Conservation (phyloP, 2,329 filamentous ascomycete genomes). For the Alternaria brassicae region DNA sequence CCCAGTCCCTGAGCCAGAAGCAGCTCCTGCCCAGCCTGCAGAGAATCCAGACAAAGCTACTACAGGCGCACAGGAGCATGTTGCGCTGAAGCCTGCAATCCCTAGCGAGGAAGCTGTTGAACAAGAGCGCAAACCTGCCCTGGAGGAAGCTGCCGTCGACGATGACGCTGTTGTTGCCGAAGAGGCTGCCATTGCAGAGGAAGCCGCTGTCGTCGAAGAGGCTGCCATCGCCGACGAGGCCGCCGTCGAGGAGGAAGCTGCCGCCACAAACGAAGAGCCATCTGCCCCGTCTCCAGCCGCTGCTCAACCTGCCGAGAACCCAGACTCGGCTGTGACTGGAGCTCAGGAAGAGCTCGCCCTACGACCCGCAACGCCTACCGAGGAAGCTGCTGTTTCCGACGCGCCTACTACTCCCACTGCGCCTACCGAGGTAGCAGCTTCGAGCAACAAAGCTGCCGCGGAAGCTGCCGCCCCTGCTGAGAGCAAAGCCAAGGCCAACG, state of each 20-base stretch:
- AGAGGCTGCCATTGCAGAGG: slow-evolving; percentile 29
- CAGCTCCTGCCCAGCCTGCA: slow-evolving; percentile 7
- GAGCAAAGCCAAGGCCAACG: slow-evolving; percentile 28
- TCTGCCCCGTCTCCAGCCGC: not conserved
- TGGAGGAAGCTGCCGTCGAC: slow-evolving; percentile 24
- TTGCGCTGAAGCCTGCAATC: slow-evolving; percentile 51
- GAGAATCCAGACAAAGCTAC: slow-evolving; percentile 55
- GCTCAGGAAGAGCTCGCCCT: slow-evolving; percentile 52
- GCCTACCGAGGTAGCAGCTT: slow-evolving; percentile 46
- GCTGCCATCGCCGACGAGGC: slow-evolving; percentile 1
- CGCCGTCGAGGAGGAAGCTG: not conserved
- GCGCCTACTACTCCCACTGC: slow-evolving; percentile 23
- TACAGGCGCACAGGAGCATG: slow-evolving; percentile 53
- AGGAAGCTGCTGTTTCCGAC: slow-evolving; percentile 47
- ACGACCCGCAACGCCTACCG: slow-evolving; percentile 52
- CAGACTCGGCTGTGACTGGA: slow-evolving; percentile 54
- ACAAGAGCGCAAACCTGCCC: slow-evolving; percentile 40
- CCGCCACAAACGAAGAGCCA: not conserved
- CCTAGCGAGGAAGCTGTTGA: slow-evolving; percentile 46
- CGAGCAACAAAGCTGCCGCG: not conserved
- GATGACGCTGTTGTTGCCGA: slow-evolving; percentile 24
- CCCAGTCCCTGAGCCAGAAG: slow-evolving; percentile 1
- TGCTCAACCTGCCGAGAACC: slow-evolving; percentile 40
- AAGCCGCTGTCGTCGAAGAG: slow-evolving; percentile 1
- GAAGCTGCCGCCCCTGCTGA: slow-evolving; percentile 2